Base-by-base conservation (phyloP, 768 basidiomycete genomes). In the Amanita pseudoporphyria region DNA sequence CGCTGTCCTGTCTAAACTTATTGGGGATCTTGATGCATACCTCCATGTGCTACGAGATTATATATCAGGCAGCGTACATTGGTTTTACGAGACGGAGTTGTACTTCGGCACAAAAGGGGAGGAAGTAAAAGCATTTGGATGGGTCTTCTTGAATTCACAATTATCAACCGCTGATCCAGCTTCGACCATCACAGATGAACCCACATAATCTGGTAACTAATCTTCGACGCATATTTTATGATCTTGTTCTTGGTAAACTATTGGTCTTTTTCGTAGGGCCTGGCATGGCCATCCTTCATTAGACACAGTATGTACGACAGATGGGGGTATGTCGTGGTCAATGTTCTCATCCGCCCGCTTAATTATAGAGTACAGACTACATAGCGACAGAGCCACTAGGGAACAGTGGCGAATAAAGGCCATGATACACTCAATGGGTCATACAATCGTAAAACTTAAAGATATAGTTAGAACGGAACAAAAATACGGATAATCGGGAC, bases 1-100 rank as follows among this genome's bases (percentile, higher is more conserved):
- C 24, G 54, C 52, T 38, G 47, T 49, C 16, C 54, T 53, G 36
- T 51, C 49, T 10, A 53, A 53, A 43, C 51, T 53, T n/a, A 39
- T 53, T 35, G 16, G 36, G 7, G 52, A 33, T 12, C 46, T 59
- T 10, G 53, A 53, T 36, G 56, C 62, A 3, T 80, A 77, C 54
- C 61, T 77, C 24, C 71, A 64, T n/a, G 74, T 73, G 6, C 59
- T 83, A 24, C 72, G 73, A 31, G 76, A 81, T 52, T 77, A 71
- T 53, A 69, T 84, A 33, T 67, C 72, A 2, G 82, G 82, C 6
- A 68, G 66, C n/a, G 56, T 78, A n/a, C 74, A 82, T 55, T 83
- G 81, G 81, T 52, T 71, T 31, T 84, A 82, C 55, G 79, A 82
- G 61, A 80, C 76, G 0, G 73, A 81, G 52, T 57, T 79, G 38